phyloP scores from a whole-genome alignment of 176 grass and related monocot genomes.

The Paspalum notatum region DNA sequence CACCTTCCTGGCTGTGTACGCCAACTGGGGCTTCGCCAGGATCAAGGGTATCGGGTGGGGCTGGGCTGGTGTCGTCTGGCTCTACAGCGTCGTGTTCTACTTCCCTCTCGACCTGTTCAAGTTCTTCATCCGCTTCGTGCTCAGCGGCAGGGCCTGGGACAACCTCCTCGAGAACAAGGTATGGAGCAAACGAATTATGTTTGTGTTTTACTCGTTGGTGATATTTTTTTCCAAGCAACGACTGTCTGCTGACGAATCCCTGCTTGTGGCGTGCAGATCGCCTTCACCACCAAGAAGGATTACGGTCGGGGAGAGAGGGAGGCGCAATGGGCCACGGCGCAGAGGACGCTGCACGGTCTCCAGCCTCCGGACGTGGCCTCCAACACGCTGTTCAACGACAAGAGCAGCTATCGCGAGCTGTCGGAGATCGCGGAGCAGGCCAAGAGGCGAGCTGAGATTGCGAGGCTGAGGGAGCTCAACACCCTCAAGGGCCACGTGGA shows the following conservation, averaged over 20 bases:
- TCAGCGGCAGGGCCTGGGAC: slow-evolving; percentile 95
- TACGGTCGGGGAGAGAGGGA: slow-evolving; percentile 89
- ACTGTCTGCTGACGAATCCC: neutral
- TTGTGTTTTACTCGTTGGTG: no score
- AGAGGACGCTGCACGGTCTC: slow-evolving; percentile 96
- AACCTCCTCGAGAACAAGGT: slow-evolving; percentile 94
- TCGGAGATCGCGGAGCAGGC: slow-evolving; percentile 97
- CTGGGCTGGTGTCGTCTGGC: slow-evolving; percentile 97
- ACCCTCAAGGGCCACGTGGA: slow-evolving; percentile 68
- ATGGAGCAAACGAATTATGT: neutral
- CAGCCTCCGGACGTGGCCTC: slow-evolving; percentile 63
- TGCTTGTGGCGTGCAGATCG: slow-evolving; percentile 47
- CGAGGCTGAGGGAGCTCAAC: slow-evolving; percentile 63
- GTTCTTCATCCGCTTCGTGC: slow-evolving; percentile 88
- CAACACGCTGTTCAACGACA: slow-evolving; percentile 64
- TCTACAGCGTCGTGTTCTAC: slow-evolving; percentile 89
- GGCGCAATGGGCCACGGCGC: slow-evolving; percentile 89
- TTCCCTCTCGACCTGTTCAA: slow-evolving; percentile 86
- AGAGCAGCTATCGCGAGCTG: slow-evolving; percentile 98
- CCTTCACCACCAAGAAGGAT: slow-evolving; percentile 99
- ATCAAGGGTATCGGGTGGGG: slow-evolving; percentile 96
- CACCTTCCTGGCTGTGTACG: slow-evolving; percentile 82
- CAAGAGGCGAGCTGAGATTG: slow-evolving; percentile 93
- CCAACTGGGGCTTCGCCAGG: slow-evolving; percentile 89
- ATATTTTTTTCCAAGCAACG: neutral